phyloP scores from a whole-genome alignment of 2,329 filamentous ascomycete genomes.

The Phyllosticta citribraziliensis region DNA sequence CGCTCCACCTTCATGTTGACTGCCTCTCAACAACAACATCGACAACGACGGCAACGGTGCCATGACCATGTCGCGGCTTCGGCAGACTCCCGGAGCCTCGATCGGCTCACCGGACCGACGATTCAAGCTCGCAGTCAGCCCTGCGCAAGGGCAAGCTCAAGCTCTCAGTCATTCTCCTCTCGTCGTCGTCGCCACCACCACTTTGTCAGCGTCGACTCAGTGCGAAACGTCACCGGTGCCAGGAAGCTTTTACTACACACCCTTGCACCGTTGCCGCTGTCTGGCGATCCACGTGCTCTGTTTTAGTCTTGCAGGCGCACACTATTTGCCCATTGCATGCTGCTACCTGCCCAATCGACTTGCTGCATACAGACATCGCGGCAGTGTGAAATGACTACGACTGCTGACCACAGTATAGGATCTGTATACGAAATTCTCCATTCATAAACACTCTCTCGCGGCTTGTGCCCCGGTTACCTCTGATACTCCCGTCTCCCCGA shows the following conservation, averaged over 20 bases:
- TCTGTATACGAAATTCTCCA: not conserved
- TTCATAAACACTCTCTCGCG: not conserved
- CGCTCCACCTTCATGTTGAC: no score
- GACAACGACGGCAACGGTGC: not conserved
- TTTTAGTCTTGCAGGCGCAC: not conserved
- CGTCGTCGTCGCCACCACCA: not conserved
- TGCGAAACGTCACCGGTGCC: slow-evolving; percentile 2
- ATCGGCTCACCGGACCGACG: not conserved
- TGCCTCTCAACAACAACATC: no score
- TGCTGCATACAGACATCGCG: not conserved
- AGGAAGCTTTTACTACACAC: not conserved
- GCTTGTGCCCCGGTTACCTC: not conserved
- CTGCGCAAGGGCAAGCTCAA: not conserved
- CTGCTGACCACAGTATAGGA: not conserved
- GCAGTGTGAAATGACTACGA: not conserved
- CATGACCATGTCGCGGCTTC: not conserved
- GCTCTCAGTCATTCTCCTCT: not conserved
- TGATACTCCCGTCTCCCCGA: not conserved
- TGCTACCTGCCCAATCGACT: not conserved
- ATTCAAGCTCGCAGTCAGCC: not conserved
- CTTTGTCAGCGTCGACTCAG: not conserved
- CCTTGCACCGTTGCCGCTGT: not conserved
- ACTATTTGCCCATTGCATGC: not conserved
- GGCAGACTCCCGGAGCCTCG: not conserved
- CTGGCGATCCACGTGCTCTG: not conserved